Evolutionary conservation across 441 rosid species (phyloP).

Genomic region (Aquilaria agallochum): DNA sequence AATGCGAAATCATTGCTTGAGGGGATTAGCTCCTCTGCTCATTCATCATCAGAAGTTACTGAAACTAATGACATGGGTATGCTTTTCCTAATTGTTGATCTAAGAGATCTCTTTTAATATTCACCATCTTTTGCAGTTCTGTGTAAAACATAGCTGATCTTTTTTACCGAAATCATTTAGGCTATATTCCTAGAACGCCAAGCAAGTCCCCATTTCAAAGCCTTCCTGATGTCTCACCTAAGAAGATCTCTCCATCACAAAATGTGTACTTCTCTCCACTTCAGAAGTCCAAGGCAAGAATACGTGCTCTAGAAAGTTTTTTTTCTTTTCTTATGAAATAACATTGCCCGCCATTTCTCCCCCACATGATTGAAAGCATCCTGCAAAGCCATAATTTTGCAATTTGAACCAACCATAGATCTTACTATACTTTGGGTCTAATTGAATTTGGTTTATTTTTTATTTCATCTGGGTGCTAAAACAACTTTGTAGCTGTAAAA

Average conservation of each 20-base stretch:
- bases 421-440: no score
- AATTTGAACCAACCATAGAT: no score
- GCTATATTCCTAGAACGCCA: constrained; percentile 84
- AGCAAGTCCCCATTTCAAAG: constrained; percentile 76
- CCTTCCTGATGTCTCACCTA: constrained; percentile 98
- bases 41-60: constrained; percentile 25
- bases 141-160: constrained; percentile 15
- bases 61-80: constrained; percentile 48
- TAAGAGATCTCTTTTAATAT: constrained; percentile 1
- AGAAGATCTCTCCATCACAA: constrained; percentile 85
- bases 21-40: constrained; percentile 68
- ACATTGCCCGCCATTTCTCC: no score
- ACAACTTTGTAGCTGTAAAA: no score
- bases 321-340: no score
- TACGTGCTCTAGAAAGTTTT: no score
- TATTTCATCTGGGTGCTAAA: no score
- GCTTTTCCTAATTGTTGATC: constrained; percentile 48
- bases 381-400: no score
- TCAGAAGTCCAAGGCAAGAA: constrained; percentile 80
- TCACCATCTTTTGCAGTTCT: neutral
- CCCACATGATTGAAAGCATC: no score
- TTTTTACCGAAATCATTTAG: constrained; percentile 30
- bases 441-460: no score
- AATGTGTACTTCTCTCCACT: constrained; percentile 95
- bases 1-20: constrained; percentile 72